Base-by-base conservation (phyloP, 768 basidiomycete genomes). In the Boletus vermiculosoides region DNA sequence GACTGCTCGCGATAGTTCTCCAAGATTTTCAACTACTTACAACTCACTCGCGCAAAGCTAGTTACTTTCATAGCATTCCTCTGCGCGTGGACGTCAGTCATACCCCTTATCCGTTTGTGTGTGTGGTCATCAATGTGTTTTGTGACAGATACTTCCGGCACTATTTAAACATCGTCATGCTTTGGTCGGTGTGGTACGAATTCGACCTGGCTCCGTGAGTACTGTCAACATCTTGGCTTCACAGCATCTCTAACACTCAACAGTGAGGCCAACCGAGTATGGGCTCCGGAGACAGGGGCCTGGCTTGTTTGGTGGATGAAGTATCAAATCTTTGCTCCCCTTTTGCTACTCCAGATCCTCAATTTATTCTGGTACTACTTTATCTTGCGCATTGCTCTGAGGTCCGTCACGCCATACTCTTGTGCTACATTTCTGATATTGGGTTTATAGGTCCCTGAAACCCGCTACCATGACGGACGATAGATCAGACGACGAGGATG, bases 331-430 rank as follows among this genome's bases (percentile, higher is more conserved):
- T 91, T 95, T 63, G 58, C 73, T 0, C 88, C 94, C 0, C 74
- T 98, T 54, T 59, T 84, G 7, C 74, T 92, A 0, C 78, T 99
- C 16, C 92, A 94, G 69, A 63, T 83, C 40, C 78, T 99, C 64
- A 98, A 98, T 68, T 57, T 96, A 25, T 97, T 97, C 78, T 98
- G 95, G 95, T 96, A 91, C 71, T 85, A 78, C 73, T 77, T 94
- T 28, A 94, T 98, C 70, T 72, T 82, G 69, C 85, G 92, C 52
- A 88, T 96, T 50, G 77, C 88, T 16, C 71, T 80, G 48, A 80
- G 89, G 92, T 93, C 60, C 44, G 85, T 76, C 44, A 13, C 33
- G 0, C 22, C 23, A 31, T n/a, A 16, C 30, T 25, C 2, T 13
- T 18, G 16, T 54, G 28, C 5, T 42, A 33, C 57, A 20, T n/a